Evolutionary conservation across 106 monocot species (phyloP).

Genomic region (Platanthera guangdongensis): DNA sequence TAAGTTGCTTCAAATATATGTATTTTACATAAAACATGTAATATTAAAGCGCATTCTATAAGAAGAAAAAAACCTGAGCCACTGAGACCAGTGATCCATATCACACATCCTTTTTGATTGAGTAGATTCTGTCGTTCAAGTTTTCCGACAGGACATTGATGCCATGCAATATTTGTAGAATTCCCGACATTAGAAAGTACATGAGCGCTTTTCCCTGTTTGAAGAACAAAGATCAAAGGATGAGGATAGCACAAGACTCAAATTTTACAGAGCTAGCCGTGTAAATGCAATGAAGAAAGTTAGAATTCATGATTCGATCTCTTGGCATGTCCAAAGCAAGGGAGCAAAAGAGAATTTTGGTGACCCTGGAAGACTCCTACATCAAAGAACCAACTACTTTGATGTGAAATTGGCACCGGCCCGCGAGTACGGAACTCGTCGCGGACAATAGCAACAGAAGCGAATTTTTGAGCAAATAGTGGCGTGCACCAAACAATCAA

Average conservation of each 20-base stretch:
- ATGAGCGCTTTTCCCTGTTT: neutral
- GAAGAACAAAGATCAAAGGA: neutral
- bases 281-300: neutral
- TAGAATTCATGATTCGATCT: neutral
- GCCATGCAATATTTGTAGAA: conserved; percentile 53
- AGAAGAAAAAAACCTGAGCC: conserved; percentile 36
- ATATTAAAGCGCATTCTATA: neutral
- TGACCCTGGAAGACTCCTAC: too few species aligned
- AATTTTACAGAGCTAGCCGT: neutral
- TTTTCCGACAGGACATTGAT: conserved; percentile 43
- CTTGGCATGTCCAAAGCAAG: neutral
- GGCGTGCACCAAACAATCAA: too few species aligned
- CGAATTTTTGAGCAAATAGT: too few species aligned
- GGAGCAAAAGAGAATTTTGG: too few species aligned
- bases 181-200: conserved; percentile 39
- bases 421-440: too few species aligned
- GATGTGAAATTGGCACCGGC: too few species aligned
- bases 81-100: conserved; percentile 64
- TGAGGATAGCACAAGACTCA: neutral
- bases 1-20: neutral
- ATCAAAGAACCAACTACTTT: too few species aligned
- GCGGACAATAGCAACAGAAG: too few species aligned
- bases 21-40: neutral
- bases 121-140: conserved; percentile 43
- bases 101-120: conserved; percentile 52